Base-by-base conservation (phyloP, 202 grass and related monocot species). In the Eragrostis tef region DNA sequence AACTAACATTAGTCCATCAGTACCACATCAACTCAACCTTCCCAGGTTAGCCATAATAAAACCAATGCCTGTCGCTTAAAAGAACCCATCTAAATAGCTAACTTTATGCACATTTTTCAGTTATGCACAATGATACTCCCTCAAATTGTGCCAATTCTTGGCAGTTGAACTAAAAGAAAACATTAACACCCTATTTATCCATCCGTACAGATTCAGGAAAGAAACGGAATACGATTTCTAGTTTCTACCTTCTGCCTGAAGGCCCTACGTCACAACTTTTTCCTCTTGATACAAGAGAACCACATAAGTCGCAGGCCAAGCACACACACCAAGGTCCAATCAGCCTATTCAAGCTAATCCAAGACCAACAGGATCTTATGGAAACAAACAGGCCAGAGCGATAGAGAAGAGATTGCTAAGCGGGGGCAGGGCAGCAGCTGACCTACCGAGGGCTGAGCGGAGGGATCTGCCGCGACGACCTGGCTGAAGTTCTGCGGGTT, bases 401-500 rank as follows among this genome's bases (percentile, higher is more conserved):
- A 19, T n/a, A 67, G n/a, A 58, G 14, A 73, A 46, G 58, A 84
- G 49, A 70, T 73, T 26, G 70, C 9, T 74, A 83, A 41, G 46
- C 12, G 19, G 80, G 12, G 5, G 34, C 34, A 39, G 34, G 4
- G 34, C 31, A 34, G 31, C 4, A 8, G 76, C 70, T 85, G 73
- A 94, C 95, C 0, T 52, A 94, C 94, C 36, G 88, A 81, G 68
- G 92, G 85, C 72, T 93, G 95, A 5, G 86, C 68, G 36, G 92
- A 88, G 36, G 90, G 86, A 75, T 94, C 92, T 34, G 92, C 88
- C 5, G 86, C 90, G 64, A 84, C 79, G 62, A 98, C 50, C 75
- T 93, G 90, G 84, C 90, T 98, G 82, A 98, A 98, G 80, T 94
- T 98, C 52, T 86, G 88, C 6, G 84, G 92, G 77, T 94, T 94